Percentiles rank a stretch among this genome's conserved stretches.
Conservation (phyloP, 2,329 filamentous ascomycete species). For the Metarhizium humberi region DNA sequence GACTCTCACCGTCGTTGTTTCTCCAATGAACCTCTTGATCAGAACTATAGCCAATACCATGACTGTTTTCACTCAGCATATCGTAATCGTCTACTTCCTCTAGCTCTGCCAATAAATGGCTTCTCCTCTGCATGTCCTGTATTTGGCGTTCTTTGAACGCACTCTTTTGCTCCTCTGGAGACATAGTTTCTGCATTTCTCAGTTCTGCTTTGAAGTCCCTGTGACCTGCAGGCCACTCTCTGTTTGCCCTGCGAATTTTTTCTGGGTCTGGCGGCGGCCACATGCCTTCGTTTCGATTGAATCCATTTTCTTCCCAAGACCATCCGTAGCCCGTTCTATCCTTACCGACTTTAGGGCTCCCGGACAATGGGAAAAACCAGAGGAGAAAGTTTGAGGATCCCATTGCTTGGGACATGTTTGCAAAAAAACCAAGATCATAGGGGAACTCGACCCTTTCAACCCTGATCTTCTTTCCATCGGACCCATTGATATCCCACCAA, state of each 20-base stretch:
- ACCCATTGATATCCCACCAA: conserved; percentile 31
- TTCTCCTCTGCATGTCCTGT: conserved; percentile 32
- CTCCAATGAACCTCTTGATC: conserved; percentile 56
- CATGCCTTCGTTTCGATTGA: conserved; percentile 53
- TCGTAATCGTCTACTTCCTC: conserved; percentile 50
- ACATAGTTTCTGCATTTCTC: conserved; percentile 22
- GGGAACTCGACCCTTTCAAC: conserved; percentile 66
- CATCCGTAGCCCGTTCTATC: conserved; percentile 37
- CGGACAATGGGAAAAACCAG: conserved; percentile 63
- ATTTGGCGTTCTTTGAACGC: conserved; percentile 42
- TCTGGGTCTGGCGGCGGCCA: conserved; percentile 59
- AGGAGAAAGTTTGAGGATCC: conserved; percentile 53
- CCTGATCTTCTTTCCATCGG: conserved; percentile 31
- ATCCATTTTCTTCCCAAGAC: conserved; percentile 66
- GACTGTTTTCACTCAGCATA: conserved; percentile 12
- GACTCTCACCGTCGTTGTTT: conserved; percentile 64
- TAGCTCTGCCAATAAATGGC: conserved; percentile 36
- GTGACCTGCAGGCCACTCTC: conserved; percentile 29
- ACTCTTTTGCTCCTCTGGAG: conserved; percentile 34
- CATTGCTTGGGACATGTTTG: conserved; percentile 69
- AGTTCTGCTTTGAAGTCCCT: conserved; percentile 25
- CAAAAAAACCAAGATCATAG: conserved; percentile 68
- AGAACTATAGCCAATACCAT: conserved; percentile 48
- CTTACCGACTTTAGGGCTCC: conserved; percentile 33
- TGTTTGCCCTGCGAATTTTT: conserved; percentile 37